These are phyloP conservation scores for Coniochaeta ligniaria DNA, from an alignment of 2,329 filamentous ascomycete genomes.

Conservation along the genomic window DNA sequence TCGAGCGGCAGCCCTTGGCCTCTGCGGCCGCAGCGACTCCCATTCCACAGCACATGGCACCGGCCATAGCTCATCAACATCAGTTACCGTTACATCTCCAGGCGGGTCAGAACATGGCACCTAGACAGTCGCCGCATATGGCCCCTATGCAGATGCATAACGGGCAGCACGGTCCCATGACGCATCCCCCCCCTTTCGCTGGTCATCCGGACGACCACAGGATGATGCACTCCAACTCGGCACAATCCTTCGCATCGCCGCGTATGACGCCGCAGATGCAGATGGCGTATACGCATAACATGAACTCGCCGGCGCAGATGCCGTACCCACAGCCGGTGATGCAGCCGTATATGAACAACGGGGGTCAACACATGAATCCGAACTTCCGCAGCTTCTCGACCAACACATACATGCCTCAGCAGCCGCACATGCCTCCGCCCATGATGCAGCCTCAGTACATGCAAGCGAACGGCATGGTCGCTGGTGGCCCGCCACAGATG, in stretches of 20 bases:
- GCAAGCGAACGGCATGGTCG: conserved; percentile 58
- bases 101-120: conserved; percentile 58
- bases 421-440: conserved; percentile 66
- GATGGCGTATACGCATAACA: conserved; percentile 61
- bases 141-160: conserved; percentile 71
- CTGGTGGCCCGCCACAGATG: conserved; percentile 61
- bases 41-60: conserved; percentile 60
- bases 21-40: conserved; percentile 58
- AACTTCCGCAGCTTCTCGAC: conserved; percentile 66
- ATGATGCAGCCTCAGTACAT: conserved; percentile 43
- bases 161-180: conserved; percentile 62
- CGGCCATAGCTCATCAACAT: conserved; percentile 73
- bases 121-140: conserved; percentile 67
- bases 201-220: conserved; percentile 70
- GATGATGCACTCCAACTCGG: conserved; percentile 81
- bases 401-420: conserved; percentile 61
- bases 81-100: conserved; percentile 80
- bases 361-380: conserved; percentile 56
- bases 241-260: conserved; percentile 80
- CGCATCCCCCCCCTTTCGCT: conserved; percentile 58
- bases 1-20: conserved; percentile 59
- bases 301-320: conserved; percentile 63
- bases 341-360: conserved; percentile 60
- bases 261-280: conserved; percentile 60
- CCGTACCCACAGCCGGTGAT: conserved; percentile 67